A percentile compares a stretch with the other conserved stretches of the same genome.
phyloP scores from a whole-genome alignment of 371 early-diverging fungal species.

The Dichotomocladium elegans region DNA sequence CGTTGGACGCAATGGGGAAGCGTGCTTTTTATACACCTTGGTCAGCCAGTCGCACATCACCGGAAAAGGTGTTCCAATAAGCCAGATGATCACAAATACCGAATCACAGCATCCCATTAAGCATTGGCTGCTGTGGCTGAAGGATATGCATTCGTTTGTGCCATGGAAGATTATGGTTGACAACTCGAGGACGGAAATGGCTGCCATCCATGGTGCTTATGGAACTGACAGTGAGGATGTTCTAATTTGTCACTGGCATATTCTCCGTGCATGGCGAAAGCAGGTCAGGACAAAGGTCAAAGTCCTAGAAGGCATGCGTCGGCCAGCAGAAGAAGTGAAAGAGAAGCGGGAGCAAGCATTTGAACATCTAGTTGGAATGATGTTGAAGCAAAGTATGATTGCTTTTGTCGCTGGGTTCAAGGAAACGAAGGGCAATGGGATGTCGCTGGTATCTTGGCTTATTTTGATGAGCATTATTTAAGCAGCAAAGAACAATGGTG shows the following conservation, averaged over 20 bases:
- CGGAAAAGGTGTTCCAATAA: conserved; percentile 5
- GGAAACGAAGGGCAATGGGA: background rate
- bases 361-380: background rate
- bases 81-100: conserved; percentile 9
- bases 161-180: conserved; percentile 3
- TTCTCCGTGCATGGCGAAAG: conserved; percentile 5
- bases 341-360: background rate
- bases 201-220: conserved; percentile 1
- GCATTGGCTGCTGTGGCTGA: conserved; percentile 5
- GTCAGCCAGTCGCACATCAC: no score
- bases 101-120: no score
- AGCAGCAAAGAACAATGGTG: conserved; percentile 4
- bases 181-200: no score
- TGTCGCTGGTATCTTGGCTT: background rate
- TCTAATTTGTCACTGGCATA: conserved; percentile 8
- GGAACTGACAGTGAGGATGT: background rate
- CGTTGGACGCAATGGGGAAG: no score
- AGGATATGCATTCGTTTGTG: background rate
- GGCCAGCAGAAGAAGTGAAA: no score
- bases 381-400: background rate
- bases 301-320: no score
- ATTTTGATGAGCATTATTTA: conserved; percentile 1
- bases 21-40: no score
- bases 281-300: background rate
- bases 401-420: no score